A percentile compares a stretch with the other conserved stretches of the same genome.
phyloP scores from a whole-genome alignment of 2,329 filamentous ascomycete species.

The Xylariaceae sp. region DNA sequence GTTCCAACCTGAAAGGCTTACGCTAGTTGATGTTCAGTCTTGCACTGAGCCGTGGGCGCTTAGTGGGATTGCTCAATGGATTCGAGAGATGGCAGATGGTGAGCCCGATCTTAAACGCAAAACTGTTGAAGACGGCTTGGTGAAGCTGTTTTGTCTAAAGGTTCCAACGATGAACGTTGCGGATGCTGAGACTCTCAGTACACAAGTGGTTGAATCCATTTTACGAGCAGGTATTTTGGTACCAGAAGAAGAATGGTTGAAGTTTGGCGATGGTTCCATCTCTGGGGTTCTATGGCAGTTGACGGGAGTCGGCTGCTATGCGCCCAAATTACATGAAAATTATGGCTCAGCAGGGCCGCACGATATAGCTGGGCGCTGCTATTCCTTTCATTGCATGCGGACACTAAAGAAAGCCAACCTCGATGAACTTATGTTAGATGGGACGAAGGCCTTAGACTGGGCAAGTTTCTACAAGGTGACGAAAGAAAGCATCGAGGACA shows the following conservation, averaged over 20 bases:
- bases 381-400: conserved; percentile 88
- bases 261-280: conserved; percentile 74
- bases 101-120: conserved; percentile 83
- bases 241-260: conserved; percentile 95
- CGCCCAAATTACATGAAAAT: conserved; percentile 71
- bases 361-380: conserved; percentile 72
- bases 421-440: conserved; percentile 65
- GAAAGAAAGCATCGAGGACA: conserved; percentile 67
- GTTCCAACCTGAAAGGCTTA: conserved; percentile 82
- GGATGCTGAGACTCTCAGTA: conserved; percentile 83
- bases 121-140: conserved; percentile 79
- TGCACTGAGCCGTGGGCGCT: conserved; percentile 91
- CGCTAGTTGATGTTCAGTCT: conserved; percentile 72
- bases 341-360: conserved; percentile 35
- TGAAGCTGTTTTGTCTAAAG: conserved; percentile 87
- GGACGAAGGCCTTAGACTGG: conserved; percentile 76
- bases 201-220: conserved; percentile 75
- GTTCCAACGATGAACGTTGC: conserved; percentile 98
- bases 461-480: conserved; percentile 80
- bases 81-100: conserved; percentile 84
- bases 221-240: conserved; percentile 71
- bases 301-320: conserved; percentile 87
- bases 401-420: conserved; percentile 94
- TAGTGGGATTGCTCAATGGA: conserved; percentile 80
- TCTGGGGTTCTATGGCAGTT: conserved; percentile 92